Percentiles rank a stretch among this genome's conserved stretches.
These are phyloP conservation scores for Styphnolobium japonicum DNA, from an alignment of 306 rosid genomes.

Conservation along the genomic window DNA sequence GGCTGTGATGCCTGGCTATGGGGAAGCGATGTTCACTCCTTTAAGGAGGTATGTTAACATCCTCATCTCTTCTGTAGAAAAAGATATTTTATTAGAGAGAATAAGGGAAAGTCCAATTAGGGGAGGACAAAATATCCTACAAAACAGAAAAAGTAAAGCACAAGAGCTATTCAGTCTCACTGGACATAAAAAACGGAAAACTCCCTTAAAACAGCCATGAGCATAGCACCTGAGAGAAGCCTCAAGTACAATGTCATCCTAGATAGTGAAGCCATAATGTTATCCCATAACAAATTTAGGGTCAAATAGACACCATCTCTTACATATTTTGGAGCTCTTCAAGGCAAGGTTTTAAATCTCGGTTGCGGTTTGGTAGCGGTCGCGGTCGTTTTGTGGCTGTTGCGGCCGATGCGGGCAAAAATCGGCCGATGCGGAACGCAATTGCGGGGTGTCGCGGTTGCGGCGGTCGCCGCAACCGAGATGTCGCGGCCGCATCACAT, in stretches of 20 bases:
- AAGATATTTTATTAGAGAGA: background rate
- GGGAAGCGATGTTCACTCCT: constrained; percentile 97
- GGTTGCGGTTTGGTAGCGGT: no score
- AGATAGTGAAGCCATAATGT: no score
- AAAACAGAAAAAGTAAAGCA: background rate
- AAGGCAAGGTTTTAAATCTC: no score
- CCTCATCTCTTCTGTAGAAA: background rate
- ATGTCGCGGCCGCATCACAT: no score
- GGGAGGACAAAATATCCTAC: background rate
- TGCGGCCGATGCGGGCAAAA: no score
- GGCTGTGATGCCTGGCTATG: constrained; percentile 99
- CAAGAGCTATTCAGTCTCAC: no score
- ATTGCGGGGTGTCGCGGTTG: no score
- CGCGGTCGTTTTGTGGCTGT: no score
- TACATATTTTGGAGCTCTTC: constrained; percentile 4
- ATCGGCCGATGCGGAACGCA: no score
- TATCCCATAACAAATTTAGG: background rate
- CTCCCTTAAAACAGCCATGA: background rate
- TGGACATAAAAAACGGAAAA: background rate
- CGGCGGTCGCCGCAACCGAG: no score
- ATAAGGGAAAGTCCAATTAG: background rate
- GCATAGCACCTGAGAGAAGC: background rate
- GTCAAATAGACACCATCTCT: background rate
- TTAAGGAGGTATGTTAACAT: constrained; percentile 65
- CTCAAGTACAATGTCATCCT: background rate